Percentiles rank a stretch among this genome's conserved stretches.
These are phyloP conservation scores for Umbelopsis isabellina DNA, from an alignment of 192 early-diverging fungal genomes.

Conservation along the genomic window DNA sequence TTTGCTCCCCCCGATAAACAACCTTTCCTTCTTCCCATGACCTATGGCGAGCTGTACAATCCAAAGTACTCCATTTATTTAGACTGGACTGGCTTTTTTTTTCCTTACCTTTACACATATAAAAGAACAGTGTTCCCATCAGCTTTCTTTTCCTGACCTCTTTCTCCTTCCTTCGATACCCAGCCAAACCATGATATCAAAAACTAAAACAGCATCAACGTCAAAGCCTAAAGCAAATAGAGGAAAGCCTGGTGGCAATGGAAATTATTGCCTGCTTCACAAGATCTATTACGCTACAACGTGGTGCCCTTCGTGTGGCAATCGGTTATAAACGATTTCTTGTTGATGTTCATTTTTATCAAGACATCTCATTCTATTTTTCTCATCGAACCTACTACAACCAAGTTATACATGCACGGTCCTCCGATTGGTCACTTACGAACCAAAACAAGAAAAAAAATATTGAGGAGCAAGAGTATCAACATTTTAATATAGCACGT, in stretches of 20 bases:
- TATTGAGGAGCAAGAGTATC: no score
- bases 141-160: neutral
- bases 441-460: no score
- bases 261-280: conserved; percentile 35
- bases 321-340: neutral
- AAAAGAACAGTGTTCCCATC: conserved; percentile 10
- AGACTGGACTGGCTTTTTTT: conserved; percentile 18
- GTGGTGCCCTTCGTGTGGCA: conserved; percentile 38
- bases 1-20: conserved; percentile 10
- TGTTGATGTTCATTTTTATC: neutral
- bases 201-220: neutral
- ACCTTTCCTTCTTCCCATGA: conserved; percentile 22
- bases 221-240: neutral
- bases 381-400: no score
- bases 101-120: neutral
- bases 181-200: conserved; percentile 2
- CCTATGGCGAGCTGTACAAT: conserved; percentile 11
- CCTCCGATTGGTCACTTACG: no score
- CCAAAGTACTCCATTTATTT: conserved; percentile 15
- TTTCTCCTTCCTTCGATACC: neutral
- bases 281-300: conserved; percentile 29
- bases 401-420: no score
- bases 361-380: no score
- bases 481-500: no score
- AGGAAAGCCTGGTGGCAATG: neutral